Evolutionary conservation across 129 eudicot species (phyloP), one percentile per base, ranked within the genome.

Genomic region (Tagetes patula): DNA sequence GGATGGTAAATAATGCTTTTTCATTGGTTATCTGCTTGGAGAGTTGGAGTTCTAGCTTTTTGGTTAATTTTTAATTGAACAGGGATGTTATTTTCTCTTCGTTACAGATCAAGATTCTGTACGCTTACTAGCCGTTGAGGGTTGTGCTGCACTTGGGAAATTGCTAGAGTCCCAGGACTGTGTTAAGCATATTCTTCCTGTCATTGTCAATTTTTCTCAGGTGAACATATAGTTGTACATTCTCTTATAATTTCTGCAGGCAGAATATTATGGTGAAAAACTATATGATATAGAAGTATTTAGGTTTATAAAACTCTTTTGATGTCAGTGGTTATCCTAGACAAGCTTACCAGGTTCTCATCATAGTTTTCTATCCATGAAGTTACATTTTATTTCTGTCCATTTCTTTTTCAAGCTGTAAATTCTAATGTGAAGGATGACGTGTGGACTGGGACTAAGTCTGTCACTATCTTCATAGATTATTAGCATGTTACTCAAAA

Each of bases 81-180:
- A 63, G 11, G 67, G 46, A 48, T 56, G 42, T 12, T 70, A 34
- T 9, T 30, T 42, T 71, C 30, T 20, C 30, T 34, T 83, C 43
- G 89, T 89, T 81, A 53, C 82, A 95, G 99, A 95, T 79, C 99
- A 95, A 84, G 97, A 90, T 79, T 94, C 97, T 78, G 98, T 94
- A 45, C 96, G 98, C 34, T 76, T 94, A 42, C 87, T 94, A 65
- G 98, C 96, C 60, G 98, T 94, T 81, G 98, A 94, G 66, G 66
- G 66, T 34, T 60, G 66, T 60, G 66, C 66, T 34, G 66, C 43
- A 36, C 66, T 60, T 60, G 66, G 66, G 27, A 60, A 60, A 30
- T 36, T 60, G 66, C 66, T 73, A 60, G 66, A 60, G 66, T 9
- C 66, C 8, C 66, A 60, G 30, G 66, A 60, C 12, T 60, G 66